These are phyloP conservation scores for Leishmania mexicana DNA, from an alignment of 208 protist genomes.

Conservation along the genomic window DNA sequence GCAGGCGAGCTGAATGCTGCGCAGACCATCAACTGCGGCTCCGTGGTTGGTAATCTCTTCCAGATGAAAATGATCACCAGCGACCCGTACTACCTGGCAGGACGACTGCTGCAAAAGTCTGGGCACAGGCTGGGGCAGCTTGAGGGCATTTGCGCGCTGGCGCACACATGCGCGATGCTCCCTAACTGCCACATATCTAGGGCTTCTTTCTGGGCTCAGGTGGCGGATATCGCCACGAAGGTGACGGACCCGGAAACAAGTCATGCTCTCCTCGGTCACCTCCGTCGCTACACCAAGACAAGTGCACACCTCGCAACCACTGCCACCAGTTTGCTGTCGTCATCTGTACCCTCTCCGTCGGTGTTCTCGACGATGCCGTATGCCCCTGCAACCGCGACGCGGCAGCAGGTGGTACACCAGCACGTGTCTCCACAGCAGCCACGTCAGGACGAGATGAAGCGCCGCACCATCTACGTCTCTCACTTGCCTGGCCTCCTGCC, in stretches of 20 bases:
- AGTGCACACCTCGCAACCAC: conserved; percentile 18
- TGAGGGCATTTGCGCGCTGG: conserved; percentile 77
- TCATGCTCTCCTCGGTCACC: conserved; percentile 49
- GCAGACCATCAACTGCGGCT: conserved; percentile 63
- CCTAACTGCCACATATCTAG: conserved; percentile 51
- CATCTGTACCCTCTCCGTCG: background rate
- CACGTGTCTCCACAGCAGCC: conserved; percentile 8
- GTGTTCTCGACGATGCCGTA: conserved; percentile 23
- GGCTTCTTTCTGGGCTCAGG: conserved; percentile 77
- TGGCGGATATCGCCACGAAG: conserved; percentile 41
- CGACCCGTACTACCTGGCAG: conserved; percentile 78
- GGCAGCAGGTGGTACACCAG: background rate
- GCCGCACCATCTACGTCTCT: conserved; percentile 80
- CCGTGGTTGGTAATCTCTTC: conserved; percentile 64
- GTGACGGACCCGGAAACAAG: conserved; percentile 27
- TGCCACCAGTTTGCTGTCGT: background rate
- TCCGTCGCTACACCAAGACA: conserved; percentile 56
- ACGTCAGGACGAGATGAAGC: conserved; percentile 45
- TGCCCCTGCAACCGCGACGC: background rate
- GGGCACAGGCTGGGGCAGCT: conserved; percentile 46
- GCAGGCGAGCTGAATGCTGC: conserved; percentile 29
- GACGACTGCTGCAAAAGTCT: conserved; percentile 61
- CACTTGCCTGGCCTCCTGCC: conserved; percentile 63
- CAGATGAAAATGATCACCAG: conserved; percentile 49
- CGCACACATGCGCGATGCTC: conserved; percentile 59